Base-by-base conservation (phyloP, 441 rosid genomes). In the Melastoma candidum region DNA sequence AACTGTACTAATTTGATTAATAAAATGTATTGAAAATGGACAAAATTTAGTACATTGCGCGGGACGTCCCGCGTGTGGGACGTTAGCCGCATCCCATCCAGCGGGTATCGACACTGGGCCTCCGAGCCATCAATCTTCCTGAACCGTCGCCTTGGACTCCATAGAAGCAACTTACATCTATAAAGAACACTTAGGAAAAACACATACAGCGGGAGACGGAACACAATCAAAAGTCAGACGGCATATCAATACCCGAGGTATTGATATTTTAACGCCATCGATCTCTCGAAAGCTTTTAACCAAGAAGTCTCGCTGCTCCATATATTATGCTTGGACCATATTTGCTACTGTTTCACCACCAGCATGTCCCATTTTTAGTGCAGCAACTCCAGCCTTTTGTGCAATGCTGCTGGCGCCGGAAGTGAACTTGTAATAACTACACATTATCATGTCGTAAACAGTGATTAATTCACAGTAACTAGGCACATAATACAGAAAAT, bases 331-430 rank as follows among this genome's bases (percentile, higher is more conserved):
- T 73, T 75, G 77, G 13, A 87, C 96, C 99, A 89, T 93, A 5
- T 63, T 72, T 11, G 85, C 64, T 22, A 86, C 85, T 8, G 77
- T 80, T 74, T 93, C 85, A 12, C 99, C 95, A 12, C 99, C 97
- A 7, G 90, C 97, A 68, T 84, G 80, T n/a, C 99, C 99, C 57
- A 92, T 56, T 14, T 84, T 95, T 61, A 89, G 68, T 27, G 97
- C 99, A 47, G 96, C 97, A 64, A 87, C 78, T 61, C 69, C 99
- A 14, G 99, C 99, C 62, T 76, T 89, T 51, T 93, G 97, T 50
- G 98, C 61, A 53, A 89, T 77, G 58, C 90, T 89, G 71, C 97
- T 78, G 27, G 97, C 98, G 59, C 98, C 97, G 44, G 96, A 88
- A 68, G 85, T 82, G 54, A 64, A 65, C 97, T 88, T 52, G 41